Base-by-base conservation (phyloP, 768 basidiomycete genomes). In the Mycena sanguinolenta region DNA sequence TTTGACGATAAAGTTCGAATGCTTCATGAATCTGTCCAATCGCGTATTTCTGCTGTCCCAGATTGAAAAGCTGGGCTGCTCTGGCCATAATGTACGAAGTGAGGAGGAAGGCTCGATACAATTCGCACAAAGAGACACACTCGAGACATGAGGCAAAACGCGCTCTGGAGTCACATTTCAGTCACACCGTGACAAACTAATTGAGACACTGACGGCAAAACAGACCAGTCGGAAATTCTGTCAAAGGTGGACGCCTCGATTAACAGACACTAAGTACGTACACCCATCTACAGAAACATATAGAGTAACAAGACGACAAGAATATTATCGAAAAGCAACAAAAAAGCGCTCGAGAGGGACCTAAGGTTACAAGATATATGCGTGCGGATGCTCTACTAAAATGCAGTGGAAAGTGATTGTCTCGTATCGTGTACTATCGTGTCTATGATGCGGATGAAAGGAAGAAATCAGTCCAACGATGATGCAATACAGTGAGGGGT, bases 321-420 rank as follows among this genome's bases (percentile, higher is more conserved):
- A 66, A 60, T 46, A 38, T 42, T 42, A 39, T 14, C 25, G 25
- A 62, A 65, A 73, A 60, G 27, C 42, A 49, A 72, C 63, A 72
- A 65, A 10, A 75, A 74, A 73, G 57, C 67, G 71, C 75, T 78
- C 77, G 76, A 72, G 72, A 71, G 78, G 74, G 77, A 75, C 75
- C 76, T 78, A 70, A 65, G 75, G 70, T 70, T 77, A 74, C 78
- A 77, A 71, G 70, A 69, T 78, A 77, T 84, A 82, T 84, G 83
- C 83, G 82, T 82, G 89, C 88, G 88, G 88, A 89, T 90, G 90
- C 89, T 91, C 89, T 90, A 65, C 72, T 72, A 70, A 9, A 65
- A 71, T 68, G 67, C 66, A 63, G 54, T 70, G 34, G 42, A 53
- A 65, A 66, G 63, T 54, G 73, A 88, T 83, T 88, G 87, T 88